Conservation (phyloP, 208 protist species). For the Trypanosoma mega region DNA sequence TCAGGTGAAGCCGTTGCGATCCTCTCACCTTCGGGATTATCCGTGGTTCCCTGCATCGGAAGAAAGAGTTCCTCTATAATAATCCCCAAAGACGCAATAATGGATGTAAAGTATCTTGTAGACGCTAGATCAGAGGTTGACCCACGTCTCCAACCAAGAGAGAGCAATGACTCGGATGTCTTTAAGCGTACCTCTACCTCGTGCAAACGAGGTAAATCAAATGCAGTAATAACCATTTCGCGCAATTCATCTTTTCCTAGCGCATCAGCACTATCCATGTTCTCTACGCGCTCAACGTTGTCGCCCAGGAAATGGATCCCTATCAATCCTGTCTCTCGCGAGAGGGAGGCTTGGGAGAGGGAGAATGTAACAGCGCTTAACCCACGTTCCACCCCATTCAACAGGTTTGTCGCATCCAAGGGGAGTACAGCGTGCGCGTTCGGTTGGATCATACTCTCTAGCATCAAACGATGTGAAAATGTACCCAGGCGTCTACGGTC, state of each 20-base stretch:
- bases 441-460: constrained; percentile 2
- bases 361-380: neutral
- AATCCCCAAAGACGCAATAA: constrained; percentile 13
- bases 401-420: constrained; percentile 3
- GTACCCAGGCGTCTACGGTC: constrained; percentile 3
- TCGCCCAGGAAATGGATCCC: too few relatives aligned
- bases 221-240: constrained; percentile 8
- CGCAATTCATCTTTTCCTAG: neutral
- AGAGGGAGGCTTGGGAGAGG: neutral
- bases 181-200: constrained; percentile 17
- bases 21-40: too few relatives aligned
- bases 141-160: constrained; percentile 5
- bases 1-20: too few relatives aligned
- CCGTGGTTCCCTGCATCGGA: too few relatives aligned
- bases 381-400: neutral
- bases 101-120: neutral
- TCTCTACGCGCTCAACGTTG: too few relatives aligned
- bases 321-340: too few relatives aligned
- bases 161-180: constrained; percentile 15
- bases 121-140: constrained; percentile 1
- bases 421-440: constrained; percentile 9
- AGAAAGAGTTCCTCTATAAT: constrained; percentile 21
- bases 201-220: constrained; percentile 7
- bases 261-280: too few relatives aligned
- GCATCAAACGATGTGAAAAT: neutral